Conservation (phyloP, 2,329 filamentous ascomycete genomes). For the Hypomyces perniciosus region DNA sequence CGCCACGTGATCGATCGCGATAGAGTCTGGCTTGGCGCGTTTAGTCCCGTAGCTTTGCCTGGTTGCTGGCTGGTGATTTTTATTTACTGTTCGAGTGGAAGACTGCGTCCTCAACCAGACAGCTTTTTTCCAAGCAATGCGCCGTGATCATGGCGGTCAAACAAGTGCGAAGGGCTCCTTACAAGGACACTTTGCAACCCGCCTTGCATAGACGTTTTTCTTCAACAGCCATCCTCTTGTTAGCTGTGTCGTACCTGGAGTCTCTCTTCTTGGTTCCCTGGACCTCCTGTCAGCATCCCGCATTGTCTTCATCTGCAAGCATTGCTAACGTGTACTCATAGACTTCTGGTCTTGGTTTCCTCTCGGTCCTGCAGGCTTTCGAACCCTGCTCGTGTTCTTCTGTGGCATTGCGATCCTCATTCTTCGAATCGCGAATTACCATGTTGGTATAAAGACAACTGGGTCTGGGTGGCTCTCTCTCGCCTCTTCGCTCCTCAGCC, state of each 20-base stretch:
- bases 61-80: conserved; percentile 30
- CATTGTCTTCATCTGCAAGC: not conserved
- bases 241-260: conserved; percentile 67
- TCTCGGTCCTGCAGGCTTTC: conserved; percentile 66
- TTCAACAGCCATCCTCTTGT: conserved; percentile 63
- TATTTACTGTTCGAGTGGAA: conserved; percentile 20
- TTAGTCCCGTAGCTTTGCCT: conserved; percentile 5
- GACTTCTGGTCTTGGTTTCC: conserved; percentile 86
- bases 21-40: conserved; percentile 17
- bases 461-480: conserved; percentile 62
- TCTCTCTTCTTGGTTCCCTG: conserved; percentile 65
- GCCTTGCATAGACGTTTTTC: conserved; percentile 82
- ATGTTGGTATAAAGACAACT: conserved; percentile 67
- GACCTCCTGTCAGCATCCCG: conserved; percentile 54
- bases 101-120: not conserved
- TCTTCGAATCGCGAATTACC: conserved; percentile 78
- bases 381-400: conserved; percentile 68
- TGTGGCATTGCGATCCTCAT: conserved; percentile 73
- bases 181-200: conserved; percentile 88
- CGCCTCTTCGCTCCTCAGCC: conserved; percentile 47
- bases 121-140: conserved; percentile 31
- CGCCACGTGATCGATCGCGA: conserved; percentile 24
- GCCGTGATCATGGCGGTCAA: conserved; percentile 45
- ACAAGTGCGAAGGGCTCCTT: conserved; percentile 54
- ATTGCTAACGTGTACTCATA: conserved; percentile 29